Evolutionary conservation across 2,329 filamentous ascomycete genomes (phyloP).

Genomic region (Pseudovirgaria hyperparasitica): DNA sequence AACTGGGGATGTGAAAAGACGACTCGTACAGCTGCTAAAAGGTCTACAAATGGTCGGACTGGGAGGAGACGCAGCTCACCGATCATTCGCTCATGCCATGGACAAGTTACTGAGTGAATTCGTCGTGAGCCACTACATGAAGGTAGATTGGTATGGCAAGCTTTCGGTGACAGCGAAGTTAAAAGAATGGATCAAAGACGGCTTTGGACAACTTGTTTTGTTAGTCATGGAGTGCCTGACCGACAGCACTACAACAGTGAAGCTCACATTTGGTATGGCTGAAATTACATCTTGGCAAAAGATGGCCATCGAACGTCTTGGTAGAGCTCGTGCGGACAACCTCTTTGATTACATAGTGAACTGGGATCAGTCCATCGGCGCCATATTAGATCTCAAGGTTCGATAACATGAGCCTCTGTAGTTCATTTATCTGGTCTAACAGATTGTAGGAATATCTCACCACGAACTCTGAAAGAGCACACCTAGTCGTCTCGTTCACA

Average conservation of each 20-base stretch:
- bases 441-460: constrained; percentile 48
- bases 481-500: constrained; percentile 59
- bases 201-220: constrained; percentile 51
- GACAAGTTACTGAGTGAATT: constrained; percentile 52
- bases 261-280: constrained; percentile 8
- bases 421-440: background rate
- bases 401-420: constrained; percentile 2
- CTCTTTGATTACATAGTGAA: constrained; percentile 67
- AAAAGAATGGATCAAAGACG: constrained; percentile 54
- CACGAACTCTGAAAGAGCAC: constrained; percentile 52
- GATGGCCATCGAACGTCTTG: constrained; percentile 55
- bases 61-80: constrained; percentile 55
- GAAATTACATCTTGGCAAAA: constrained; percentile 58
- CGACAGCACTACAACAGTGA: constrained; percentile 15
- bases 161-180: constrained; percentile 48
- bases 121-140: constrained; percentile 47
- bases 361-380: constrained; percentile 61
- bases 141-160: constrained; percentile 44
- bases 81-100: constrained; percentile 60
- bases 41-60: constrained; percentile 53
- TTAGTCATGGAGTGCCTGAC: constrained; percentile 40
- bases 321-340: constrained; percentile 54
- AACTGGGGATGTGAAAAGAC: constrained; percentile 9
- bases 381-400: constrained; percentile 56
- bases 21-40: constrained; percentile 44